Evolutionary conservation across 1,284 basidiomycete species (phyloP).

Genomic region (Taiwanofungus camphoratus): DNA sequence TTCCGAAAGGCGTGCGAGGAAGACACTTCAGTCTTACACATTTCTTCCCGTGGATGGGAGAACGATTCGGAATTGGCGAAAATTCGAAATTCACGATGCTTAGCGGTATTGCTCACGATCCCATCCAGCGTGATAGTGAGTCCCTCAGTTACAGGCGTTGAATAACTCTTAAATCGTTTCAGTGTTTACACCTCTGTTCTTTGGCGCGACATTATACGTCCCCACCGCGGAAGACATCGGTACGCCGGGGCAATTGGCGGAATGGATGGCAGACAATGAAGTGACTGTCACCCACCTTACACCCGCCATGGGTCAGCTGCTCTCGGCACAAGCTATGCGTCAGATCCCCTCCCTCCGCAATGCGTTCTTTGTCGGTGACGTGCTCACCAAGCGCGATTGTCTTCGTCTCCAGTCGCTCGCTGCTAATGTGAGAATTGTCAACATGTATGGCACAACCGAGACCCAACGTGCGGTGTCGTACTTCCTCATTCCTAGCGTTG

Average conservation of each 20-base stretch:
- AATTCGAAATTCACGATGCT: slow-evolving; percentile 96
- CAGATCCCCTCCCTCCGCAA: slow-evolving; percentile 85
- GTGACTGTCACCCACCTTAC: slow-evolving; percentile 96
- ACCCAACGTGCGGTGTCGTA: slow-evolving; percentile 99
- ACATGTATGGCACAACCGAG: slow-evolving; percentile 99
- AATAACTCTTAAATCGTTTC: slow-evolving; percentile 3
- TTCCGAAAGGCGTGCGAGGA: slow-evolving; percentile 96
- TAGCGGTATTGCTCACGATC: slow-evolving; percentile 98
- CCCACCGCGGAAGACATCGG: slow-evolving; percentile 98
- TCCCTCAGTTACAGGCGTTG: slow-evolving; percentile 15
- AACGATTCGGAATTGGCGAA: slow-evolving; percentile 75
- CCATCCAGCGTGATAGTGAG: slow-evolving; percentile 97
- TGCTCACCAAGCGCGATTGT: slow-evolving; percentile 98
- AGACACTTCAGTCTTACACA: slow-evolving; percentile 96
- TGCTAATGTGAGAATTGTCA: slow-evolving; percentile 90
- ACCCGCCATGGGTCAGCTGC: slow-evolving; percentile 97
- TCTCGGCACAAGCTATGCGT: slow-evolving; percentile 91
- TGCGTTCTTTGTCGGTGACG: slow-evolving; percentile 99
- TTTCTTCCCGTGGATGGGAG: slow-evolving; percentile 99
- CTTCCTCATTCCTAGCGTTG: slow-evolving; percentile 87
- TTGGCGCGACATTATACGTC: slow-evolving; percentile 93
- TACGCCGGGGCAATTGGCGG: slow-evolving; percentile 92
- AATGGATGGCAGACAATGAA: slow-evolving; percentile 95
- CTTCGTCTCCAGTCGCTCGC: slow-evolving; percentile 92
- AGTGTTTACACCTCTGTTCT: slow-evolving; percentile 99